A percentile compares a stretch with the other conserved stretches of the same genome.
Evolutionary conservation across 2,329 filamentous ascomycete species (phyloP).

Genomic region (Biscogniauxia marginata): DNA sequence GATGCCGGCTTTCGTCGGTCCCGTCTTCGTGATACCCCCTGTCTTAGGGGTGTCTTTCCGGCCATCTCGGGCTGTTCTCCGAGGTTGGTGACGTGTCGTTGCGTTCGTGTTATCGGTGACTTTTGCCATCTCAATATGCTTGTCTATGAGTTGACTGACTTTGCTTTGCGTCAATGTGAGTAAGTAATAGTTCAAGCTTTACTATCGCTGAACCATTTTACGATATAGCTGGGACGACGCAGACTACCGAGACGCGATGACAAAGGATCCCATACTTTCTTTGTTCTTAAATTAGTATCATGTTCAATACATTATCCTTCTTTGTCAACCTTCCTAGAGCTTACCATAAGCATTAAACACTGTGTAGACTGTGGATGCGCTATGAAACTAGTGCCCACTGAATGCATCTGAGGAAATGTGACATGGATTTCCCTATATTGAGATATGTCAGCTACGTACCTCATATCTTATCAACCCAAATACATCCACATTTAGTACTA

Average conservation of each 20-base stretch:
- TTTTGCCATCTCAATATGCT: not conserved
- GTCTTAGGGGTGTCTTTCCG: not conserved
- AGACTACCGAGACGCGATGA: not conserved
- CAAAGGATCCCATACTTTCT: not conserved
- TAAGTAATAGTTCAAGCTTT: not conserved
- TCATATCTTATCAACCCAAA: not conserved
- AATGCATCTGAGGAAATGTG: not conserved
- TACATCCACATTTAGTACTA: too few species aligned
- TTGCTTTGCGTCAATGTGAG: not conserved
- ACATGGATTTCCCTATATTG: too few species aligned
- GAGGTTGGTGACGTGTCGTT: not conserved
- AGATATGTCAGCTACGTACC: not conserved
- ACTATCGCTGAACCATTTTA: not conserved
- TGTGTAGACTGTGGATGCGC: not conserved
- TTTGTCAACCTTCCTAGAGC: not conserved
- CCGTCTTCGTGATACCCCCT: not conserved
- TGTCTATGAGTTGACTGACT: not conserved
- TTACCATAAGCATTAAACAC: not conserved
- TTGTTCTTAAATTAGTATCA: not conserved
- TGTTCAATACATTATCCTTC: not conserved
- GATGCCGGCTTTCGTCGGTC: not conserved
- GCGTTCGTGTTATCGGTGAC: not conserved
- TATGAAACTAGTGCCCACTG: not conserved
- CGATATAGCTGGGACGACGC: not conserved
- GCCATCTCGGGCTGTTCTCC: not conserved